Evolutionary conservation across 2,329 filamentous ascomycete genomes (phyloP).

Genomic region (Hortaea sp.): DNA sequence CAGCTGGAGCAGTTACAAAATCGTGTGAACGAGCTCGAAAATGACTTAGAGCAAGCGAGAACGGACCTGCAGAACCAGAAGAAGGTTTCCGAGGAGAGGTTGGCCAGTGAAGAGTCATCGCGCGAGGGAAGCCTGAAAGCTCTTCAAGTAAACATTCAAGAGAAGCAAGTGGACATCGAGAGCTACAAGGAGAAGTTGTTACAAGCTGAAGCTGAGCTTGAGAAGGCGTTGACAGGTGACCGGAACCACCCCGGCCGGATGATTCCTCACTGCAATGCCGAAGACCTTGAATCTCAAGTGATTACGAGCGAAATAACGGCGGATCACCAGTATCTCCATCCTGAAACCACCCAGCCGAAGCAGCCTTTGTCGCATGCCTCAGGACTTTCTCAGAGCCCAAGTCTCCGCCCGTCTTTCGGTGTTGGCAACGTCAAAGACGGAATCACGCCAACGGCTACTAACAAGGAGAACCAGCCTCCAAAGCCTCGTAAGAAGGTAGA

Average conservation of each 20-base stretch:
- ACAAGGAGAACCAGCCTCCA: constrained; percentile 8
- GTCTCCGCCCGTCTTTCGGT: no score
- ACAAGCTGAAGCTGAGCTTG: neutral
- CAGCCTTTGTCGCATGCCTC: no score
- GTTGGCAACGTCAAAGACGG: neutral
- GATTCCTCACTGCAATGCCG: no score
- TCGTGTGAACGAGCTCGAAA: constrained; percentile 2
- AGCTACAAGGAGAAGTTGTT: neutral
- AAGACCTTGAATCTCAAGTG: no score
- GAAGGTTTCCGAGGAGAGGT: neutral
- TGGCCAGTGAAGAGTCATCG: constrained; percentile 2
- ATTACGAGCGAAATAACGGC: neutral
- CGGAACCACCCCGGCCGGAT: no score
- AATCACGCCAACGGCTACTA: constrained; percentile 4
- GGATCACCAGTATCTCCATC: no score
- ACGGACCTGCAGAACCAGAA: constrained; percentile 1
- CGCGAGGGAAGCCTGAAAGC: neutral
- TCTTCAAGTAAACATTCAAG: neutral
- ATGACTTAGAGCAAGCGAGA: constrained; percentile 1
- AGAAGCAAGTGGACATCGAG: neutral
- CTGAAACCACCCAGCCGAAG: no score
- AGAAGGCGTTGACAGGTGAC: neutral
- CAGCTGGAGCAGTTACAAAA: neutral
- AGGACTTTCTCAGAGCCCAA: no score
- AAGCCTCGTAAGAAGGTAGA: constrained; percentile 6